Evolutionary conservation across 129 eudicot species (phyloP), one percentile per base, ranked within the genome.

Genomic region (Silybum marianum): DNA sequence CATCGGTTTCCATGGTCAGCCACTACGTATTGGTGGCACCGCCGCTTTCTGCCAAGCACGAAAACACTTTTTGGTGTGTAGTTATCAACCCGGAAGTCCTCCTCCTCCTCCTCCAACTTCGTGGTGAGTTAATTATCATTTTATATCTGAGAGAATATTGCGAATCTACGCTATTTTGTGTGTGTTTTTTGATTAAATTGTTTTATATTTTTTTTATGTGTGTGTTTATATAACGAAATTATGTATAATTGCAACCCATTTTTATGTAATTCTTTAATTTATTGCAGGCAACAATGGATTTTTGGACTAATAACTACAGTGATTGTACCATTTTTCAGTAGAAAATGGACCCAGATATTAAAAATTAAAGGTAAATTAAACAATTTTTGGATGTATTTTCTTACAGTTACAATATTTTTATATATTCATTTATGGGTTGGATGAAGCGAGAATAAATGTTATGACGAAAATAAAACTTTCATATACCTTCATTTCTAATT

Each of bases 201-300:
- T 7, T 12, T 44, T 2, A 36, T 36, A 0, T 12, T 32, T 32
- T 12, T 32, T 32, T 32, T 32, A 2, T 51, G 4, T 16, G 0
- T 51, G 1, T 0, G 16, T 18, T 28, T 69, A 13, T 69, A 22
- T 2, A 28, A 30, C 0, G 39, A 69, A 69, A 3, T 10, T 32
- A 28, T 7, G 5, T 3, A 28, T 3, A 28, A 34, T 8, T 30
- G 19, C 14, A 6, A 28, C 18, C 6, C 4, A 51, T 46, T 23
- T 51, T 38, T 51, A 28, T 69, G 32, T 16, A 46, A 54, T 7
- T 54, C 3, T 81, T 65, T 32, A 4, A 4, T 32, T 34, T 1
- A 40, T 75, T 80, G 84, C 87, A 88, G 89, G 89, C 80, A 83
- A 74, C 83, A 78, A 32, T 88, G 88, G 91, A 44, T 86, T 2